Evolutionary conservation across 192 early-diverging fungal genomes (phyloP).

Genomic region (Rhizoclosmatium sp.): DNA sequence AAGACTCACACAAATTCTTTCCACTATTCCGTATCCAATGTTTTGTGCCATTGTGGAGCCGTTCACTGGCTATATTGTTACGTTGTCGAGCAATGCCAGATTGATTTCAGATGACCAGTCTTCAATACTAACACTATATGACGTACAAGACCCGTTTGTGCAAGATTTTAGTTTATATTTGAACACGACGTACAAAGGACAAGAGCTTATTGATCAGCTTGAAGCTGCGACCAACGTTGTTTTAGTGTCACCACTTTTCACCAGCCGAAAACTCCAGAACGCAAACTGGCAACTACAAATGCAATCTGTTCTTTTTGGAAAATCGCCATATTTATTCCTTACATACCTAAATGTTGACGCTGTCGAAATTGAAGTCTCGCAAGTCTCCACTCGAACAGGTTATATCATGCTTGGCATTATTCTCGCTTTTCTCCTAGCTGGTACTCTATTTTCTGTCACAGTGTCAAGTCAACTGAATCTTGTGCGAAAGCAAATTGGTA

Average conservation of each 20-base stretch:
- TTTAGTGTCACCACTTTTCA: not conserved
- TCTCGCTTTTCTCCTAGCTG: not conserved
- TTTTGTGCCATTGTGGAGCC: not conserved
- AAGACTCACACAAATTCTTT: not conserved
- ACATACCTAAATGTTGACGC: conserved; percentile 17
- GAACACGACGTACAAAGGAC: not conserved
- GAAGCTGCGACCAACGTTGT: not conserved
- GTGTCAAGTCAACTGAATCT: conserved; percentile 18
- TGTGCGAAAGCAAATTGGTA: conserved; percentile 24
- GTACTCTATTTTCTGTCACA: conserved; percentile 4
- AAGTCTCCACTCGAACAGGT: conserved; percentile 18
- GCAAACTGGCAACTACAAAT: not conserved
- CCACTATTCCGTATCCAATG: not conserved
- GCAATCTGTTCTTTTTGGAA: not conserved
- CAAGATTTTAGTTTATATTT: not conserved
- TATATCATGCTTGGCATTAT: conserved; percentile 35
- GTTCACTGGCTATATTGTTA: not conserved
- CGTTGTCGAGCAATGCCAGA: not conserved
- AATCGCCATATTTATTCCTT: not conserved
- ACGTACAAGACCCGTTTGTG: not conserved
- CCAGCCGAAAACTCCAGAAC: not conserved
- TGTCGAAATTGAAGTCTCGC: not conserved
- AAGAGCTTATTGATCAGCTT: not conserved
- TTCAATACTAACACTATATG: not conserved
- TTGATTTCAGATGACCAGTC: not conserved